These are phyloP conservation scores for Blumeria graminis DNA, from an alignment of 2,329 filamentous ascomycete genomes.

Conservation along the genomic window DNA sequence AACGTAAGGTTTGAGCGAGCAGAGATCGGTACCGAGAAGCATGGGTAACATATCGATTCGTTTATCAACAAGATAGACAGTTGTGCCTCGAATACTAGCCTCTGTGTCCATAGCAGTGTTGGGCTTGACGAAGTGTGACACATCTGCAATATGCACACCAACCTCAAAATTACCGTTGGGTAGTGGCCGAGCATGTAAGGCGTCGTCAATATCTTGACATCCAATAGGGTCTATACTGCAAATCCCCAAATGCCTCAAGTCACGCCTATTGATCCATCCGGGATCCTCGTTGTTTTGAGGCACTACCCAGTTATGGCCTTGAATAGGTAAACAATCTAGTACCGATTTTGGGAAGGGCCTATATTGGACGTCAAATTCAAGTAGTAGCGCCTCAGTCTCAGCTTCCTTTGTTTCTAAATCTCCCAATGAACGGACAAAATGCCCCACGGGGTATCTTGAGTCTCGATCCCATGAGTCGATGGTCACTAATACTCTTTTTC, in stretches of 20 bases:
- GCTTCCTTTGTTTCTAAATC: constrained; percentile 93
- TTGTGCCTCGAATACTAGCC: constrained; percentile 81
- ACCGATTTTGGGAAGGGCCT: constrained; percentile 90
- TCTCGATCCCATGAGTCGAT: constrained; percentile 93
- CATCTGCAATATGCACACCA: constrained; percentile 93
- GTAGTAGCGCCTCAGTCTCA: constrained; percentile 77
- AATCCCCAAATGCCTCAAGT: constrained; percentile 65
- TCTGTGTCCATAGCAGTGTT: constrained; percentile 94
- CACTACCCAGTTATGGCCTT: constrained; percentile 88
- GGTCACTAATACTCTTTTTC: constrained; percentile 75
- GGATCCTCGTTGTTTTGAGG: constrained; percentile 56
- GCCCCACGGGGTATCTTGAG: constrained; percentile 74
- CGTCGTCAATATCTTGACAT: constrained; percentile 96
- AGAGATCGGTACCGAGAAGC: constrained; percentile 85
- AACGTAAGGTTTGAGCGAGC: constrained; percentile 92
- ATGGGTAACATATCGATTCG: constrained; percentile 98
- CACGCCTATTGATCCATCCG: constrained; percentile 66
- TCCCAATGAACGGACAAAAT: constrained; percentile 80
- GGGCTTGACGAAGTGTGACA: constrained; percentile 96
- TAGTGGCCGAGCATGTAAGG: constrained; percentile 61
- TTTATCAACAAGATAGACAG: constrained; percentile 94
- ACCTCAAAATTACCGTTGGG: constrained; percentile 91
- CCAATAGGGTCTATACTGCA: constrained; percentile 94
- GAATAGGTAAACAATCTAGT: constrained; percentile 69
- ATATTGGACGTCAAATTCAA: constrained; percentile 96